Conservation (phyloP, 768 basidiomycete genomes). For the Mycena floridula region DNA sequence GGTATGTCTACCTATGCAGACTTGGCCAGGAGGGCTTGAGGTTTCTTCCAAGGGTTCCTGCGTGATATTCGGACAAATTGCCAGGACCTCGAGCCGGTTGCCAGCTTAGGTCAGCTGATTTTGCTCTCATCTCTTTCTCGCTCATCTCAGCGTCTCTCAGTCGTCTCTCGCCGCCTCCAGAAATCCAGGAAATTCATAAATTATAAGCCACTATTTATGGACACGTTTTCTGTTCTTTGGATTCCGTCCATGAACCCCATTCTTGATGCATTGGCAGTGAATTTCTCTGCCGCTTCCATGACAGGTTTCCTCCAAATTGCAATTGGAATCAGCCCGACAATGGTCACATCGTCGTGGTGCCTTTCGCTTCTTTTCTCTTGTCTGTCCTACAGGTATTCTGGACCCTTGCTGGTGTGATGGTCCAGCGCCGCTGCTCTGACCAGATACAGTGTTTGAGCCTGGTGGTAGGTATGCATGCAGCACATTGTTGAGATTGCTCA, state of each 20-base stretch:
- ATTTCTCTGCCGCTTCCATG: background rate
- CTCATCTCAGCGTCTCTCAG: too few relatives aligned
- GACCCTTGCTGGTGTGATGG: background rate
- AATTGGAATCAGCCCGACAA: background rate
- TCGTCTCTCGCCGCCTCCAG: too few relatives aligned
- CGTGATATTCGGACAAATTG: background rate
- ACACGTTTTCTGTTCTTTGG: background rate
- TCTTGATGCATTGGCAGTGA: background rate
- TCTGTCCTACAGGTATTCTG: background rate
- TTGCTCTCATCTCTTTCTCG: background rate
- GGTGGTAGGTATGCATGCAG: background rate
- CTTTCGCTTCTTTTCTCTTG: background rate
- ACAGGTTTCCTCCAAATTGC: background rate
- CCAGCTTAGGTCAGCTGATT: background rate
- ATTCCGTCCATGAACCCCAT: background rate
- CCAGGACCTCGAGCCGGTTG: background rate
- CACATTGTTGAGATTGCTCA: background rate
- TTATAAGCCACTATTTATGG: background rate
- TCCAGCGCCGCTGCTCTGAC: background rate
- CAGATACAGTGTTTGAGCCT: background rate
- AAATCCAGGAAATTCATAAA: background rate
- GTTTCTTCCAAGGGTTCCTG: background rate
- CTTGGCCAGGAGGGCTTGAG: background rate
- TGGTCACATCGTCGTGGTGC: background rate
- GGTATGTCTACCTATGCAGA: background rate